Base-by-base conservation (phyloP, 2,329 filamentous ascomycete genomes). In the Rhytidhysteron rufulum region DNA sequence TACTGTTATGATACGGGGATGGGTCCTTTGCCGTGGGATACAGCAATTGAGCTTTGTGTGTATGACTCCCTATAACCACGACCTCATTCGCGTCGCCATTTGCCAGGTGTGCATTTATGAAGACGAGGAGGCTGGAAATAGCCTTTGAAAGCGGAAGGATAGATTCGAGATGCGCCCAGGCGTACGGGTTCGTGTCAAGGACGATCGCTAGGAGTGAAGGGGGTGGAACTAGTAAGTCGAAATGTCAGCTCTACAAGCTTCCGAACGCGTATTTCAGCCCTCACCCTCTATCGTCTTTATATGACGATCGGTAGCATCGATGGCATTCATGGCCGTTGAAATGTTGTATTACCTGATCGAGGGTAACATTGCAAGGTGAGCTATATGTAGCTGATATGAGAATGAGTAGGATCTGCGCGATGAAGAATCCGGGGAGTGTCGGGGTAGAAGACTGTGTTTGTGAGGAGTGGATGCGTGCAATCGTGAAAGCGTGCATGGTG, bases 151-250 rank as follows among this genome's bases (percentile, higher is more conserved):
- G 79, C 20, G 91, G 82, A 6, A 97, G 81, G 22, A 79, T 79
- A 41, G 80, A 69, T 45, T 83, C 75, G 32, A 97, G 79, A 44
- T 87, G 76, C 5, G 87, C 82, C 93, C 93, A 95, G 54, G 93
- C 90, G 54, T 90, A 86, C 2, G 93, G 93, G 63, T 98, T 98
- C 19, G 91, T 96, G 71, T 98, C 93, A 70, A 98, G 79, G 58
- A 98, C 77, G 57, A 98, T 83, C 52, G 88, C 85, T 38, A 96
- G 81, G 25, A 98, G 82, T 11, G 91, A 95, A 1, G 93, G 88
- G 9, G 79, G 70, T 29, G 76, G 73, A 42, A 74, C 78, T 77
- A 48, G 11, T 31, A 47, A 38, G 11, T 38, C 10, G 24, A 30
- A 19, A 5, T n/a, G 9, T 16, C 18, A 25, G 8, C n/a, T n/a